Conservation (phyloP, 768 basidiomycete species). For the Agaricus blazei region DNA sequence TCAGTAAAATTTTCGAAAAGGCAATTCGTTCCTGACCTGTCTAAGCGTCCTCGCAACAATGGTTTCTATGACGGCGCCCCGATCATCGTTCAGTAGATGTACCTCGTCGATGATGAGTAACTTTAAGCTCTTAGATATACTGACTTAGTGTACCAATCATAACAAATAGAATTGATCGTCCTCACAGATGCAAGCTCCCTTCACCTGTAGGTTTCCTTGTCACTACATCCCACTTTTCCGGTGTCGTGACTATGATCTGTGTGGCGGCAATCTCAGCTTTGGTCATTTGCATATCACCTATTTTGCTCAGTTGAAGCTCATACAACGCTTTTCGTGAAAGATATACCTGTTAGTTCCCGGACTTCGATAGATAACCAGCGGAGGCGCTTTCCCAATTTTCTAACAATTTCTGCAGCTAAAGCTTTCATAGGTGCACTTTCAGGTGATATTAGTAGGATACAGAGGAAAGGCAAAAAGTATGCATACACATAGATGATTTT, state of each 20-base stretch:
- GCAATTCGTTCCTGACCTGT: constrained; percentile 44
- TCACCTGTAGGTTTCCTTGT: constrained; percentile 96
- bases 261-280: constrained; percentile 91
- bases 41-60: constrained; percentile 95
- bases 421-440: constrained; percentile 96
- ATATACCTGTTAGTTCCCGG: constrained; percentile 81
- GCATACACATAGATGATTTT: constrained; percentile 96
- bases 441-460: not conserved
- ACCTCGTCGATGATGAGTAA: constrained; percentile 97
- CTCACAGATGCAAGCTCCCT: constrained; percentile 88
- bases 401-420: constrained; percentile 89
- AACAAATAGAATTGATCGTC: not conserved
- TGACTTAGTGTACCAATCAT: not conserved
- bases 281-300: constrained; percentile 95
- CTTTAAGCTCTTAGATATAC: constrained; percentile 65
- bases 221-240: constrained; percentile 99
- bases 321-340: not conserved
- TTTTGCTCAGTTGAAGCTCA: constrained; percentile 15
- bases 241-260: constrained; percentile 97
- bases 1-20: not conserved
- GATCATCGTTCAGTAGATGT: constrained; percentile 94
- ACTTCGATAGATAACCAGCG: constrained; percentile 85
- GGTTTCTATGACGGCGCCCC: constrained; percentile 96
- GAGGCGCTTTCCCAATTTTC: constrained; percentile 87
- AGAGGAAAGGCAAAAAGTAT: not conserved